Evolutionary conservation across 352 stramenopile species (phyloP), one percentile per base, ranked within the genome.

Genomic region (Phytophthora lateralis): DNA sequence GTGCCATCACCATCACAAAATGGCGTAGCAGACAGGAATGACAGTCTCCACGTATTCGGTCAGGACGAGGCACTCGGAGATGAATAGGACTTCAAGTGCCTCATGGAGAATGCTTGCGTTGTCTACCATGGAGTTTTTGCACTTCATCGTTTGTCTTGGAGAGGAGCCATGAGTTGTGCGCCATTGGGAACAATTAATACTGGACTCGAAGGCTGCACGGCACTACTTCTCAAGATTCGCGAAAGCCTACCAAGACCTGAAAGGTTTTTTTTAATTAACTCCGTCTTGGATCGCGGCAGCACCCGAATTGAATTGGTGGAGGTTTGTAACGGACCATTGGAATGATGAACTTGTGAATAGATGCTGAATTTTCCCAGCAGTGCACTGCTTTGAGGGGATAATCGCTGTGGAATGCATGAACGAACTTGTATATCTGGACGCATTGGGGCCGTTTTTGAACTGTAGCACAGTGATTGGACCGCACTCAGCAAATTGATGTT

Each of bases 21-120:
- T 49, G 4, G 37, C 65, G 29, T 80, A 83, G 10, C 74, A 39
- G 0, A 63, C 6, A 1, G 71, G 68, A 18, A 83, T 61, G 26
- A 78, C 49, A 6, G 61, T 52, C 46, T 83, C 68, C 26, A 71
- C 55, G 35, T 83, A 83, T 60, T 78, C 74, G n/a, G 75, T 50
- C 1, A 83, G 51, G 5, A 69, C 50, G 8, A 75, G 44, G 35
- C 69, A 78, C 29, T 83, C 74, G 14, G 58, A 63, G n/a, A 68
- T 72, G 30, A 76, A 83, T 0, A 76, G 26, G 0, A 66, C 47
- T 34, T 61, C 34, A 1, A 76, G 37, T 1, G 54, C 17, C 10
- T 71, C 57, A 10, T 71, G 21, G 2, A 71, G 32, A 15, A 71
- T 17, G 14, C 14, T 20, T 41, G 11, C 5, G 35, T 18, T 18